Conservation (phyloP, 176 grass and related monocot species). For the Triticum monococcum region DNA sequence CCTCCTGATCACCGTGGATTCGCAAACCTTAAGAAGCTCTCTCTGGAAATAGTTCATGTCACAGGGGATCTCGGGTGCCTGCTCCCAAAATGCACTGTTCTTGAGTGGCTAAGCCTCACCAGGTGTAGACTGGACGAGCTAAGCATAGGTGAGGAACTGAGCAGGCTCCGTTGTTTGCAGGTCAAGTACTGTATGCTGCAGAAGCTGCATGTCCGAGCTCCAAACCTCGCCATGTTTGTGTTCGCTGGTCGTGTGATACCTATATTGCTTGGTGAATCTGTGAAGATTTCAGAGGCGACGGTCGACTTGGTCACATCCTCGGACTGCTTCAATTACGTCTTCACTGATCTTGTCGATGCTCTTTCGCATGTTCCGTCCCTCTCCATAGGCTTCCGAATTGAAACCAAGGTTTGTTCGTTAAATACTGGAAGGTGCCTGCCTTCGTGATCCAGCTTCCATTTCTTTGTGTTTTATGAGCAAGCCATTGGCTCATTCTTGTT, state of each 20-base stretch:
- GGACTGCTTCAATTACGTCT: background rate
- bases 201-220: background rate
- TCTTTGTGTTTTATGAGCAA: background rate
- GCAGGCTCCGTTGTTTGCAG: background rate
- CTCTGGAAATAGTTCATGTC: background rate
- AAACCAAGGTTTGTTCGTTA: background rate
- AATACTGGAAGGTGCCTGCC: background rate
- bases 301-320: background rate
- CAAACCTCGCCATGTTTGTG: background rate
- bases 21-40: conserved; percentile 1
- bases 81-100: background rate
- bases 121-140: background rate
- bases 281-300: background rate
- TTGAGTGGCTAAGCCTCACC: conserved; percentile 5
- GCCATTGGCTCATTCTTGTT: background rate
- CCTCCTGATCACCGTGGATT: background rate
- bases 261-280: background rate
- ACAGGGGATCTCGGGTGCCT: background rate
- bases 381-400: background rate
- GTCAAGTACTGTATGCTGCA: background rate
- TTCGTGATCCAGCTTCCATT: background rate
- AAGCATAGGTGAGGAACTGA: background rate
- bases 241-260: background rate
- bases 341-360: background rate
- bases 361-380: conserved; percentile 3